These are phyloP conservation scores for Fusarium duplospermum DNA, from an alignment of 2,329 filamentous ascomycete genomes.

Conservation along the genomic window DNA sequence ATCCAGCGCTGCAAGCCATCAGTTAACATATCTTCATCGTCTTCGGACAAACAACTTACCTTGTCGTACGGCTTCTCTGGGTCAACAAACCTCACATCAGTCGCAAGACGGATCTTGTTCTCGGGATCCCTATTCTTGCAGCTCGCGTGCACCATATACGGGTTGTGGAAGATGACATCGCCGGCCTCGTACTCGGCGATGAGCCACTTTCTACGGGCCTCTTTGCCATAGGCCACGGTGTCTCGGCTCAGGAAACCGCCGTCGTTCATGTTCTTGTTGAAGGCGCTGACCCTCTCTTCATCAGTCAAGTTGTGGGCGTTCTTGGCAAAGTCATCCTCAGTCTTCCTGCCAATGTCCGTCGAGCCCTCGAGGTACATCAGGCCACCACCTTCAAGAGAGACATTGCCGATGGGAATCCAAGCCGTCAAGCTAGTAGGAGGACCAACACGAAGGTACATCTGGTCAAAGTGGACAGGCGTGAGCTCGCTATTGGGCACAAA, in stretches of 20 bases:
- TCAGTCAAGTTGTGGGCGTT: constrained; percentile 11
- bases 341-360: constrained; percentile 23
- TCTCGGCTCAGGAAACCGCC: constrained; percentile 25
- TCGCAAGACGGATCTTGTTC: constrained; percentile 16
- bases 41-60: not conserved
- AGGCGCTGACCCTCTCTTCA: constrained; percentile 20
- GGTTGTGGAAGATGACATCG: constrained; percentile 28
- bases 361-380: not conserved
- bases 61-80: not conserved
- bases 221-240: constrained; percentile 18
- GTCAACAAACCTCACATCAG: constrained; percentile 8
- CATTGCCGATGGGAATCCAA: not conserved
- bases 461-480: not conserved
- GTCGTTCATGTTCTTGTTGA: constrained; percentile 30
- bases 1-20: not conserved
- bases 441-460: not conserved
- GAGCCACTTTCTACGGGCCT: constrained; percentile 21
- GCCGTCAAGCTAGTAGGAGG: not conserved
- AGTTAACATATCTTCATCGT: not conserved
- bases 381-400: not conserved
- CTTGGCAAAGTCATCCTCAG: constrained; percentile 23
- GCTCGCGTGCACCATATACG: constrained; percentile 23
- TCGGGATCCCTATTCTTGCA: constrained; percentile 24
- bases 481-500: not conserved
- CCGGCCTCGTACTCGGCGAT: constrained; percentile 26